A percentile compares a stretch with the other conserved stretches of the same genome.
These are phyloP conservation scores for Paecilomyces fulvus DNA, from an alignment of 2,329 filamentous ascomycete genomes.

Conservation along the genomic window DNA sequence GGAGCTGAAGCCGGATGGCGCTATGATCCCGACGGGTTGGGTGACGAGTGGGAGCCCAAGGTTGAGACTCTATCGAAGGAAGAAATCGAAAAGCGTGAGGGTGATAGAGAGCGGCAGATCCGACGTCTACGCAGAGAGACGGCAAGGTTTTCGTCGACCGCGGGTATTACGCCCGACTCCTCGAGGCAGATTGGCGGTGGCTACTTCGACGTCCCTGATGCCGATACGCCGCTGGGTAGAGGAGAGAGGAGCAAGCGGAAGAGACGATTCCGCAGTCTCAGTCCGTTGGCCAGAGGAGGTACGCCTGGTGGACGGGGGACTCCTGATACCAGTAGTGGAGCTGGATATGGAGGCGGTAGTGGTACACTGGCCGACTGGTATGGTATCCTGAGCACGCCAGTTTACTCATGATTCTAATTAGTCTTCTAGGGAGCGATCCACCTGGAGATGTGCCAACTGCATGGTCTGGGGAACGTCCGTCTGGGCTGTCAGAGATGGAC, in stretches of 20 bases:
- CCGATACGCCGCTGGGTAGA: slow-evolving; percentile 77
- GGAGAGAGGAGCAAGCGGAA: slow-evolving; percentile 95
- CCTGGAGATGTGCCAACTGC: slow-evolving; percentile 86
- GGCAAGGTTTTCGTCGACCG: slow-evolving; percentile 79
- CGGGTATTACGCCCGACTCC: slow-evolving; percentile 69
- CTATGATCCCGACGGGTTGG: slow-evolving; percentile 86
- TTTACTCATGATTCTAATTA: neutral
- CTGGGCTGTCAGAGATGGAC: slow-evolving; percentile 92
- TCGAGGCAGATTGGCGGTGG: slow-evolving; percentile 49
- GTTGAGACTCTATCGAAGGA: slow-evolving; percentile 79
- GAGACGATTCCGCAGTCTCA: slow-evolving; percentile 79
- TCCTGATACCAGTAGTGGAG: slow-evolving; percentile 56
- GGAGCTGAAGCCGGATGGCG: slow-evolving; percentile 84
- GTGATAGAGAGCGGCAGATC: slow-evolving; percentile 85
- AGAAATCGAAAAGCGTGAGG: slow-evolving; percentile 94
- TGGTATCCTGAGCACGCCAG: slow-evolving; percentile 2
- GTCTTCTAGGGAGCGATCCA: slow-evolving; percentile 56
- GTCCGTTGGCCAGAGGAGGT: slow-evolving; percentile 61
- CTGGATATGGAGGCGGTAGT: slow-evolving; percentile 61
- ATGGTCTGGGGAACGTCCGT: slow-evolving; percentile 79
- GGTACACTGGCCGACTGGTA: slow-evolving; percentile 58
- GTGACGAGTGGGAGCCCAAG: slow-evolving; percentile 75
- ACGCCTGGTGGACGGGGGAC: slow-evolving; percentile 68
- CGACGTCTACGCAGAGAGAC: slow-evolving; percentile 81
- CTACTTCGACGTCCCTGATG: slow-evolving; percentile 50